phyloP scores from a whole-genome alignment of 441 rosid genomes.

The Pelargonium australe region DNA sequence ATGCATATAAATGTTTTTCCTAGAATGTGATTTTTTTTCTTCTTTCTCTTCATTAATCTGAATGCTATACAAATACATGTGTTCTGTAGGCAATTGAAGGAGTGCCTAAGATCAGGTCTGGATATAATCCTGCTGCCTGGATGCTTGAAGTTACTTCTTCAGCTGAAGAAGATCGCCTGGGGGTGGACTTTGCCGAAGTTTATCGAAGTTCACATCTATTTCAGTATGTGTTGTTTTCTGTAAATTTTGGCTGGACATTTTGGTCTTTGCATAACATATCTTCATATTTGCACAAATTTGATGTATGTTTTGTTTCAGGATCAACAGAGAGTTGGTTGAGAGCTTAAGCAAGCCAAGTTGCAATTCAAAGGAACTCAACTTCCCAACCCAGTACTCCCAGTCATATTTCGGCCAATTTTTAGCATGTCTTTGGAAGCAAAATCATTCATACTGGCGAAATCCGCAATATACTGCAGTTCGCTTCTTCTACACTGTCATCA shows the following conservation, averaged over 20 bases:
- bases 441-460: slow-evolving; percentile 2
- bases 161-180: slow-evolving; percentile 51
- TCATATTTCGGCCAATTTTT: slow-evolving; percentile 7
- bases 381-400: slow-evolving; percentile 29
- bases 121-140: slow-evolving; percentile 87
- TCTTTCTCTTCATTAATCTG: neutral
- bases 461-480: slow-evolving; percentile 8
- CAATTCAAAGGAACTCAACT: slow-evolving; percentile 54
- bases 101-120: slow-evolving; percentile 57
- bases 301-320: slow-evolving; percentile 33
- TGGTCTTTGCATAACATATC: neutral
- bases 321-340: slow-evolving; percentile 58
- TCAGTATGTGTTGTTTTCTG: slow-evolving; percentile 30
- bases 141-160: slow-evolving; percentile 64
- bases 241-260: neutral
- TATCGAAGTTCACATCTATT: slow-evolving; percentile 58
- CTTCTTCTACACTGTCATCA: slow-evolving; percentile 9
- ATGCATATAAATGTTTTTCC: neutral
- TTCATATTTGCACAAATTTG: neutral
- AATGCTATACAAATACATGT: neutral
- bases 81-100: slow-evolving; percentile 45
- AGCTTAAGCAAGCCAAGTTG: slow-evolving; percentile 50
- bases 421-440: slow-evolving; percentile 9
- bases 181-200: slow-evolving; percentile 50
- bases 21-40: neutral